Evolutionary conservation across 345 rosid genomes (phyloP), one percentile per base, ranked within the genome.

Genomic region (Dipteronia sinensis): DNA sequence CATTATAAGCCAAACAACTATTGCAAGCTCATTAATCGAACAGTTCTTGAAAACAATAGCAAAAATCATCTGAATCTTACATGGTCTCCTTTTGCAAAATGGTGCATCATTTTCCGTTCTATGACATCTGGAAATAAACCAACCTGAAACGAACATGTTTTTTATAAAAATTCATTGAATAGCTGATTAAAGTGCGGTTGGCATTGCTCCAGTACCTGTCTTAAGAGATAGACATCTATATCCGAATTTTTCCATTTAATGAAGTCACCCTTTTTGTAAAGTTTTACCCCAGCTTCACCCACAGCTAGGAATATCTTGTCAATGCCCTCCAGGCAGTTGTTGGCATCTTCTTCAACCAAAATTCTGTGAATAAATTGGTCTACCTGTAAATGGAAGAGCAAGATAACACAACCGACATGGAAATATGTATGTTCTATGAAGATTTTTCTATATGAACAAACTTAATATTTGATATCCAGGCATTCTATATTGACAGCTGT

Each of bases 61-160:
- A 31, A 25, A 8, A 71, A 58, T 51, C 59, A 67, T 67, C 73
- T 75, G 74, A 78, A 72, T 58, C 94, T 82, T 81, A 94, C 97
- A 78, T 87, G 88, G 78, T 91, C 97, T 46, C 85, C 94, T 74
- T 89, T 82, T 77, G 90, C 91, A 69, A 94, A 87, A 81, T 91
- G 94, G 66, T 82, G 90, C 84, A 77, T 82, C 76, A 92, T 91
- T 85, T 91, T 94, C 49, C 86, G 90, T 74, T 94, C 98, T 65
- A 94, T 83, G 80, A 91, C 80, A 84, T 94, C 97, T 0, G 97
- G 97, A 86, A 91, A 94, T 27, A 93, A 71, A 74, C 98, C 94
- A 79, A 91, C 97, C 97, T 94, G 83, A 78, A 72, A 82, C 11
- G 53, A 23, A 23, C 76, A 34, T 79, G 59, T 46, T 67, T 58